These are phyloP conservation scores for Fusarium duplospermum DNA, from an alignment of 2,329 filamentous ascomycete genomes.

Conservation along the genomic window DNA sequence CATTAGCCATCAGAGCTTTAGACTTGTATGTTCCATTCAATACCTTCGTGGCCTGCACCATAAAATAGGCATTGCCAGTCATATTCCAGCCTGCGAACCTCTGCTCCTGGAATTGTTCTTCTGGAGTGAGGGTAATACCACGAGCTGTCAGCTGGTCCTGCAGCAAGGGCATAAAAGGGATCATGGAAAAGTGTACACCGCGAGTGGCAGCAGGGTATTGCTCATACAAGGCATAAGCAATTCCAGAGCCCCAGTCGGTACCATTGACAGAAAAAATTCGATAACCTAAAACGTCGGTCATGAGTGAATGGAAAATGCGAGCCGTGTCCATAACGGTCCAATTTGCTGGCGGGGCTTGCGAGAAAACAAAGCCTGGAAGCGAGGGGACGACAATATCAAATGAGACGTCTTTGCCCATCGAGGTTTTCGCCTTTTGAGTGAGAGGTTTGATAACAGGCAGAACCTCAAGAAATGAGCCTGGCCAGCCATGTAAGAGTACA, in stretches of 20 bases:
- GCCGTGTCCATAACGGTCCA: constrained; percentile 54
- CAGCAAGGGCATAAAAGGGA: constrained; percentile 21
- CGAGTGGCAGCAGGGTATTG: constrained; percentile 19
- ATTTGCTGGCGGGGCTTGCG: constrained; percentile 41
- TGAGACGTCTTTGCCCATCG: background rate
- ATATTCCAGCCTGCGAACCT: constrained; percentile 3
- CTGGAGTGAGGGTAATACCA: constrained; percentile 12
- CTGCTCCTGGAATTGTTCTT: constrained; percentile 10
- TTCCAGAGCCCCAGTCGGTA: constrained; percentile 25
- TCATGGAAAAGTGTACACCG: constrained; percentile 23
- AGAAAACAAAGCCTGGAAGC: constrained; percentile 55
- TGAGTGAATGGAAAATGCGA: constrained; percentile 51
- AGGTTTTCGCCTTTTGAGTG: background rate
- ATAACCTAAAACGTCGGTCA: constrained; percentile 54
- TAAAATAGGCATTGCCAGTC: constrained; percentile 26
- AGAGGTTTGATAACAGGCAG: constrained; percentile 36
- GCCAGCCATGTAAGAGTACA: constrained; percentile 58
- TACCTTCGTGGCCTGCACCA: constrained; percentile 1
- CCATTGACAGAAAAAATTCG: constrained; percentile 32
- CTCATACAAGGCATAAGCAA: constrained; percentile 26
- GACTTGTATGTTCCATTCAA: background rate
- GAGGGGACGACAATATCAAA: constrained; percentile 45
- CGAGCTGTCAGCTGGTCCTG: constrained; percentile 9
- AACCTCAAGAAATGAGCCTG: constrained; percentile 58
- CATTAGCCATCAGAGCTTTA: background rate